Percentiles rank a stretch among this genome's conserved stretches.
Evolutionary conservation across 768 basidiomycete species (phyloP).

Genomic region (Podaxis sp.): DNA sequence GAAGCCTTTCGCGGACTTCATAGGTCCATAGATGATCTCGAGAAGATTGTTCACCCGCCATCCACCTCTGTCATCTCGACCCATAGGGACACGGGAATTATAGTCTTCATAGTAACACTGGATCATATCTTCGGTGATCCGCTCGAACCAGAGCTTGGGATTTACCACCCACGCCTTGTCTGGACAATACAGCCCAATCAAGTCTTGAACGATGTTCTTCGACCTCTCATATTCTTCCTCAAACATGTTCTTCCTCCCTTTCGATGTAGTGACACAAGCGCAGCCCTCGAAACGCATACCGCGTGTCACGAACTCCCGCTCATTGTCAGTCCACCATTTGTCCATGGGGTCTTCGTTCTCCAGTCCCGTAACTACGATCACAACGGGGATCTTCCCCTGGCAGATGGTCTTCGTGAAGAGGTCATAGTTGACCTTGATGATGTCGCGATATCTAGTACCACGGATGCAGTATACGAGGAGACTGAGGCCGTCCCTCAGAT

Average conservation of each 20-base stretch:
- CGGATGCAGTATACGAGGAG: constrained; percentile 36
- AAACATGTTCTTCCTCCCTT: constrained; percentile 25
- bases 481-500: constrained; percentile 34
- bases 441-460: constrained; percentile 11
- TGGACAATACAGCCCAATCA: too few species aligned
- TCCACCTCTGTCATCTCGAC: too few species aligned
- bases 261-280: constrained; percentile 26
- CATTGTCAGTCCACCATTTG: constrained; percentile 15
- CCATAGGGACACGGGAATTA: too few species aligned
- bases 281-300: constrained; percentile 13
- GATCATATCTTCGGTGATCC: too few species aligned
- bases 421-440: constrained; percentile 16
- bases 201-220: background rate
- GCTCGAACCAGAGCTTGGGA: too few species aligned
- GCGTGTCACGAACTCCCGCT: constrained; percentile 1
- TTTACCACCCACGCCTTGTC: too few species aligned
- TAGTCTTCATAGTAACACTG: too few species aligned
- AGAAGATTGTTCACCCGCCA: too few species aligned
- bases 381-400: constrained; percentile 6
- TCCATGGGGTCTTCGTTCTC: constrained; percentile 17
- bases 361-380: constrained; percentile 12
- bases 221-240: constrained; percentile 22
- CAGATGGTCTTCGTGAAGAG: constrained; percentile 14
- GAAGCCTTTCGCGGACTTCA: too few species aligned
- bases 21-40: too few species aligned